Evolutionary conservation across 768 basidiomycete species (phyloP), one percentile per base, ranked within the genome.

Genomic region (Exidia glandulosa): DNA sequence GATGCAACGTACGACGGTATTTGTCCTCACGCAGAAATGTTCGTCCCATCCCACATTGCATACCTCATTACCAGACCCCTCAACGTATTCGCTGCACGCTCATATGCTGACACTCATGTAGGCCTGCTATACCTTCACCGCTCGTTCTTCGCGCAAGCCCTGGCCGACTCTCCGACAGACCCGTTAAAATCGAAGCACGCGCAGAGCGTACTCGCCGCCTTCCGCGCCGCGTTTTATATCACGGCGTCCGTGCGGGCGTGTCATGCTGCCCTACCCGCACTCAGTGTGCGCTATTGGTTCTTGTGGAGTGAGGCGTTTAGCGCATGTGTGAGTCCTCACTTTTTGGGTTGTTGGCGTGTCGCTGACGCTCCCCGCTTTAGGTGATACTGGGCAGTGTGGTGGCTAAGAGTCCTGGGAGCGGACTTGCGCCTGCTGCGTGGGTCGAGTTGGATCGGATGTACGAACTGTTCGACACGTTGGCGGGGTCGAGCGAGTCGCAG

Each of bases 121-220:
- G 86, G 84, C 70, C 75, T 87, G 36, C 73, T 87, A 19, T 87
- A 87, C 69, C 74, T 87, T 36, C 86, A 87, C 66, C 78, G 86
- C 63, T 84, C 82, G 67, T 87, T 86, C 73, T 87, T 87, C 63
- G 86, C 86, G 29, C 78, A 84, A 48, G 86, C 86, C 2, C 79
- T 87, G 60, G 84, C 80, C 65, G 86, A 87, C 66, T 83, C 85
- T 67, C 85, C 85, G 32, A 85, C 84, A 66, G 86, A 87, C 65
- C 86, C 86, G 31, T 74, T 87, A 33, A 85, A 84, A 12, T 86
- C 84, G 66, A 82, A 84, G 14, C 86, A 85, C 62, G 85, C 84
- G 10, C 83, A 84, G 2, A 86, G 85, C 3, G 86, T 87, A n/a
- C 83, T 86, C 63, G 85, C 86, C 50, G 85, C 86, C 19, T 87